Evolutionary conservation across 352 stramenopile species (phyloP), one percentile per base, ranked within the genome.

Genomic region (Pythium insidiosum): DNA sequence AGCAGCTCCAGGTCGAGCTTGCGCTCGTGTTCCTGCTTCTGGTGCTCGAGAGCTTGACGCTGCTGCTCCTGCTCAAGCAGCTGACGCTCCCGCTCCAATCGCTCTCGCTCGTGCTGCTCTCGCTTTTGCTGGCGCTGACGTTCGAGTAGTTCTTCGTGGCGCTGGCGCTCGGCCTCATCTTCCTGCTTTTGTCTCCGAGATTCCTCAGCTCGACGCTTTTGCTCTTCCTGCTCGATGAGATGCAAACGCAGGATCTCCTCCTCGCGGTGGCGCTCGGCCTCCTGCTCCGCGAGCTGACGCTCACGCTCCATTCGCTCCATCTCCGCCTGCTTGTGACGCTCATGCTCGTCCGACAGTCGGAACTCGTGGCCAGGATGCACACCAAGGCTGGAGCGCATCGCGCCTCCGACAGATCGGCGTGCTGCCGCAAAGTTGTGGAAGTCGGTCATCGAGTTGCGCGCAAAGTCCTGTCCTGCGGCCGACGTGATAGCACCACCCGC

Each of bases 341-440:
- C 42, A 19, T 38, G 21, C 25, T 62, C 54, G 45, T 75, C 61
- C 22, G 68, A 74, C 20, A 62, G 34, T 6, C 58, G 59, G 25
- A 62, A 57, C 1, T 79, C 66, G 11, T 50, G 37, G 4, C 50
- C 51, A 1, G 41, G 16, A 25, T 63, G 47, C 3, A 21, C 34
- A 3, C 66, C 70, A 7, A 58, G 47, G 44, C 71, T 84, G 33
- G 75, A 65, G 21, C 71, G 69, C 15, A 68, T 31, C 1, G 45
- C 43, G n/a, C 49, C 56, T 1, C 53, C 42, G 15, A 64, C 51
- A 7, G 57, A 59, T 12, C 63, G 56, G 18, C 75, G 54, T 13
- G 75, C 65, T 4, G 65, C 56, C 13, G 77, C 68, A 53, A 90
- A 90, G 64, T 88, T 90, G 50, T 86, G 77, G 54, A 90, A 90